Evolutionary conservation across 306 rosid genomes (phyloP).

Genomic region (Acacia confusa): DNA sequence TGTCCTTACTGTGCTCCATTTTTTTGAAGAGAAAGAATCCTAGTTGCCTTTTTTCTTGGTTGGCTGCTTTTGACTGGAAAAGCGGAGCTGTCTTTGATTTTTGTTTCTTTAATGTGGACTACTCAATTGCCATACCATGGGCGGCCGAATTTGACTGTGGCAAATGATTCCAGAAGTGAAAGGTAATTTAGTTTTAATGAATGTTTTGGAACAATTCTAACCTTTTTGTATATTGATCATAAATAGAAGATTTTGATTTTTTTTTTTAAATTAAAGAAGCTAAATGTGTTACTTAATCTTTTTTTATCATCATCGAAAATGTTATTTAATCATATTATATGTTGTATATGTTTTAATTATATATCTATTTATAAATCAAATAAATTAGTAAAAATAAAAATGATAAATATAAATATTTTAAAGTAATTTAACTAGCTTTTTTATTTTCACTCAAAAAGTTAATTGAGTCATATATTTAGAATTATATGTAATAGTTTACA

Average conservation of each 20-base stretch:
- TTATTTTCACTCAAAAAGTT: accelerated
- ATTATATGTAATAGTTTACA: neutral
- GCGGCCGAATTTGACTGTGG: neutral
- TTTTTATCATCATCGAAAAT: no score
- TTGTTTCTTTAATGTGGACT: neutral
- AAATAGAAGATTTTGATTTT: no score
- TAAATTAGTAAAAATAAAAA: no score
- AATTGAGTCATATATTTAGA: no score
- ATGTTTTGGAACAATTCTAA: neutral
- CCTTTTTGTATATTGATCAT: accelerated
- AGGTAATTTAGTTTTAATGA: neutral
- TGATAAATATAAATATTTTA: no score
- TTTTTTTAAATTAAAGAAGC: no score
- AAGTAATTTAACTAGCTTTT: no score
- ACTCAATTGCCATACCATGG: neutral
- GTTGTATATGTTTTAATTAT: no score
- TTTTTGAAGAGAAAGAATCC: conserved; percentile 15
- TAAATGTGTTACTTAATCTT: no score
- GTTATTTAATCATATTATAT: no score
- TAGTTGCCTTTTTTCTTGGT: conserved; percentile 15
- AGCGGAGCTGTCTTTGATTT: conserved; percentile 8
- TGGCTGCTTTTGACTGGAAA: conserved; percentile 16
- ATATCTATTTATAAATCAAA: no score
- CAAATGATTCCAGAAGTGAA: neutral
- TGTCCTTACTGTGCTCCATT: neutral